Percentiles rank a stretch among this genome's conserved stretches.
Evolutionary conservation across 768 basidiomycete genomes (phyloP).

Genomic region (Austroboletus eburneus): DNA sequence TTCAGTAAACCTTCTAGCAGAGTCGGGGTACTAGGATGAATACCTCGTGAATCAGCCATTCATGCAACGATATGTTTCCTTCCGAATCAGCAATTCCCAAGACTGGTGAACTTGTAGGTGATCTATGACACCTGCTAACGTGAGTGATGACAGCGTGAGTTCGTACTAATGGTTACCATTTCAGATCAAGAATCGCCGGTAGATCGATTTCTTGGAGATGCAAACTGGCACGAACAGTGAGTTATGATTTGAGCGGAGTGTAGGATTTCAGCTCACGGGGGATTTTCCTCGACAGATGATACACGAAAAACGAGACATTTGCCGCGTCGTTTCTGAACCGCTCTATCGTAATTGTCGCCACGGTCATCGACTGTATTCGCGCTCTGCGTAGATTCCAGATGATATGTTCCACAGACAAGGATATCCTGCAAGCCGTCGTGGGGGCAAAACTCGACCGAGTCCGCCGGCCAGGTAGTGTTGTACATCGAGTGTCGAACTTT

Average conservation of each 20-base stretch:
- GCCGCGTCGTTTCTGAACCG: slow-evolving; percentile 50
- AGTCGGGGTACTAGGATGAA: neutral
- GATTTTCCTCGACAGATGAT: slow-evolving; percentile 25
- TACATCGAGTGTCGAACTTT: slow-evolving; percentile 15
- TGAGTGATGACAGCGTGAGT: too few species aligned
- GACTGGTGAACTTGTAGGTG: slow-evolving; percentile 37
- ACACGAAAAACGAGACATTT: slow-evolving; percentile 69
- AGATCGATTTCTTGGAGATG: slow-evolving; percentile 66
- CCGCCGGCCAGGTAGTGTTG: slow-evolving; percentile 82
- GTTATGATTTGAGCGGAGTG: neutral
- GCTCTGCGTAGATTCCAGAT: slow-evolving; percentile 46
- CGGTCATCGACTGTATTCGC: slow-evolving; percentile 1
- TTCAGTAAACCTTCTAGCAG: neutral
- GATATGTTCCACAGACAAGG: slow-evolving; percentile 90
- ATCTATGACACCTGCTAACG: slow-evolving; percentile 54
- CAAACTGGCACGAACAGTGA: slow-evolving; percentile 32
- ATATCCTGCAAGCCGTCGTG: slow-evolving; percentile 52
- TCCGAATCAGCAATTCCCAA: slow-evolving; percentile 84
- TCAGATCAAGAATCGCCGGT: slow-evolving; percentile 88
- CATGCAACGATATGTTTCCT: slow-evolving; percentile 66
- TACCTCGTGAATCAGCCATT: slow-evolving; percentile 51
- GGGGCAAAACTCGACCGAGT: slow-evolving; percentile 90
- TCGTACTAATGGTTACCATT: slow-evolving; percentile 70
- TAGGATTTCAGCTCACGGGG: slow-evolving; percentile 32
- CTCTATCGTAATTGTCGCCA: slow-evolving; percentile 1